A percentile compares a stretch with the other conserved stretches of the same genome.
phyloP scores from a whole-genome alignment of 805 yeast species.

The Pichia rugopelliculosa region DNA sequence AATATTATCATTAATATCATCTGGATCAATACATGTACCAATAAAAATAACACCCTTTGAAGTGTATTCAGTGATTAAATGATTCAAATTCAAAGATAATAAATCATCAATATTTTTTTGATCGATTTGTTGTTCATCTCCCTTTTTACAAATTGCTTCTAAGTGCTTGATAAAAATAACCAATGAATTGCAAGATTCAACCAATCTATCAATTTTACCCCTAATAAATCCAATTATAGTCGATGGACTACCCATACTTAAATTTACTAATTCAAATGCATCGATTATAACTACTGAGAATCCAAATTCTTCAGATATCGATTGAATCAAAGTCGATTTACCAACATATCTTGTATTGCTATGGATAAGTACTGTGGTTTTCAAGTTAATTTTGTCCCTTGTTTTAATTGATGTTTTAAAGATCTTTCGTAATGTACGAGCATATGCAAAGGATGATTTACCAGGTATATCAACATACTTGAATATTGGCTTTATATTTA shows the following conservation, averaged over 20 bases:
- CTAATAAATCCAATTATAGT: conserved; percentile 72
- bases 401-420: conserved; percentile 42
- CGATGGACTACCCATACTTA: conserved; percentile 51
- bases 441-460: conserved; percentile 37
- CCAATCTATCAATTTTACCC: conserved; percentile 66
- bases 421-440: conserved; percentile 44
- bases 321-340: conserved; percentile 55
- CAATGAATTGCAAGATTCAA: conserved; percentile 37
- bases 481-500: neutral
- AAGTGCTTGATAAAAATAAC: conserved; percentile 63
- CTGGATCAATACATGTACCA: conserved; percentile 64
- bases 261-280: conserved; percentile 55
- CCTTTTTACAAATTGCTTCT: conserved; percentile 63
- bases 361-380: conserved; percentile 57
- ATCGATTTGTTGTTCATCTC: conserved; percentile 44
- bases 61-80: conserved; percentile 49
- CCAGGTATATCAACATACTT: neutral
- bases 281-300: conserved; percentile 62
- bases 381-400: conserved; percentile 32
- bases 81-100: conserved; percentile 46
- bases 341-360: conserved; percentile 77
- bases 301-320: conserved; percentile 53
- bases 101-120: conserved; percentile 29
- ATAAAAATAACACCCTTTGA: conserved; percentile 43
- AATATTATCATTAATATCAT: conserved; percentile 55